Evolutionary conservation across 2,329 filamentous ascomycete species (phyloP), one percentile per base, ranked within the genome.

Genomic region (Colletotrichum sp.): DNA sequence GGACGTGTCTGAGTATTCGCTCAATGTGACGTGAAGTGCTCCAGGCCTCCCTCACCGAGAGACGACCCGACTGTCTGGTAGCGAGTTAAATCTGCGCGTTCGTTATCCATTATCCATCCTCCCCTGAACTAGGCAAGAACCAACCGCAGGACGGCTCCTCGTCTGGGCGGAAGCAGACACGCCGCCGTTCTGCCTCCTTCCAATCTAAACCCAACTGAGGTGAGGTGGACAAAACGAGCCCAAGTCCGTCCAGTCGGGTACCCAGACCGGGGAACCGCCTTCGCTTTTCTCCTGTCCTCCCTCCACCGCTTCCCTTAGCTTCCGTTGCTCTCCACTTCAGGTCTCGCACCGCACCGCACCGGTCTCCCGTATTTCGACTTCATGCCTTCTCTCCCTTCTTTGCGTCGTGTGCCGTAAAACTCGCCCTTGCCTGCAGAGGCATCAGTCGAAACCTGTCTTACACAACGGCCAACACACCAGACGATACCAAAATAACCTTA

Each of bases 31-130:
- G 55, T 64, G 71, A 77, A 67, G 71, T 71, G 71, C 56, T 66
- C 38, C 71, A 72, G 73, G 16, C 12, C 24, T 32, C 32, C 71
- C 77, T 79, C 80, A 79, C 79, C 76, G 77, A 76, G 77, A 78
- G 26, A 52, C 34, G 74, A 79, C 78, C 74, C 74, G 71, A 32
- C 48, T 21, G 38, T n/a, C 70, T 30, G 74, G 74, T 76, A 76
- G 62, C 74, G 74, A 74, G 48, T 69, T 30, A 76, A 71, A 55
- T 69, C 43, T 75, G 73, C 76, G 78, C 79, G 78, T 79, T 80
- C 77, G 75, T 78, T 78, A 52, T 56, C 21, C 69, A 48, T 55
- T 38, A 13, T 58, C 32, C 24, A n/a, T 58, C 65, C 65, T 38
- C 48, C 65, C 32, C 52, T 32, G 32, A 52, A 36, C 61, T 36